Base-by-base conservation (phyloP, 495 filamentous ascomycete genomes). In the Neurospora terricola region DNA sequence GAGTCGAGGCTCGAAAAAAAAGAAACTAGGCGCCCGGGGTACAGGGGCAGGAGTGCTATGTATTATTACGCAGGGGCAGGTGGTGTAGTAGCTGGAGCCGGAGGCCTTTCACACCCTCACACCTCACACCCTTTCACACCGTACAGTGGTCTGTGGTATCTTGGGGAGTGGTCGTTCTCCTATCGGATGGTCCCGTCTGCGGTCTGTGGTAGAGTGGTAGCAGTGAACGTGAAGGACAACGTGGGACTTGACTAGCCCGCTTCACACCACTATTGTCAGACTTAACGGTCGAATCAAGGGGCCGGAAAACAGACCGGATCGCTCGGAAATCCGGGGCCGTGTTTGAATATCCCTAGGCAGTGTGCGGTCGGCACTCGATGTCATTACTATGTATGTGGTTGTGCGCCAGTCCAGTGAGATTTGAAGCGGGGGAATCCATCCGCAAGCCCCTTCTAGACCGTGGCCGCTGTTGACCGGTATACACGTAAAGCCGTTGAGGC, bases 271-370 rank as follows among this genome's bases (percentile, higher is more conserved):
- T 34, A 34, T 66, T 34, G 54, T 66, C 54, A 66, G 30, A 66
- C 54, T 36, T 66, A 2, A 34, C 14, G 34, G 72, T 76, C 77
- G 70, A 76, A 78, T 77, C 72, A 80, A 75, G 73, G 43, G 72
- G 37, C 38, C 38, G 71, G 38, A 71, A 70, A 59, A 34, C 27
- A 66, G 54, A 48, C 72, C 72, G 77, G 75, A 72, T 72, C 39
- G 6, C 43, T 72, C 77, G 73, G 75, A 42, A 74, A 42, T 73
- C 42, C 21, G 69, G 73, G 77, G 77, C 76, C 77, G 78, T 77
- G 78, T 66, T 34, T 34, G 54, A 4, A 16, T 62, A 34, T 62
- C 6, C 54, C 21, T 12, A 14, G 11, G 48, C 48, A 59, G 21
- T 59, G 10, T 23, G 43, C 43, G n/a, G 43, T 21, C 43, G 43